These are phyloP conservation scores for Aspergillus nidulans DNA, from an alignment of 495 filamentous ascomycete genomes.

Conservation along the genomic window DNA sequence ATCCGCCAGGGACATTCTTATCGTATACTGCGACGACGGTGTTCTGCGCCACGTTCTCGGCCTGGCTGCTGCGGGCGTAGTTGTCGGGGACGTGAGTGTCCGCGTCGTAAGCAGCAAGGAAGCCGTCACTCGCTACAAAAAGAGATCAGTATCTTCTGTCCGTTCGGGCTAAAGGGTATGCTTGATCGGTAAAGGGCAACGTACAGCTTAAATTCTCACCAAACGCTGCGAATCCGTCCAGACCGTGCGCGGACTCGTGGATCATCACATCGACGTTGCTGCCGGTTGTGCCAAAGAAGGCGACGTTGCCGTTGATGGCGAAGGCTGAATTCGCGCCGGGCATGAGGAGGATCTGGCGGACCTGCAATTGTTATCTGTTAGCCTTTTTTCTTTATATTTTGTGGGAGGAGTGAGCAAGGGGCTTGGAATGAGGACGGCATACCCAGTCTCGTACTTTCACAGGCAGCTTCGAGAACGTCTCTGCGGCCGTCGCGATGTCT, in stretches of 20 bases:
- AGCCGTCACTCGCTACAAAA: neutral
- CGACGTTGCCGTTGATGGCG: constrained; percentile 6
- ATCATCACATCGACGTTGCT: constrained; percentile 4
- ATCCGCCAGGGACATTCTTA: neutral
- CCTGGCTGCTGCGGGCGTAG: constrained; percentile 7
- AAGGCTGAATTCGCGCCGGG: constrained; percentile 4
- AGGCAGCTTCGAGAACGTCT: neutral
- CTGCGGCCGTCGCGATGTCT: neutral
- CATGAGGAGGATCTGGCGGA: constrained; percentile 4
- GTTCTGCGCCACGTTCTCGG: constrained; percentile 8
- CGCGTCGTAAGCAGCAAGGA: constrained; percentile 1
- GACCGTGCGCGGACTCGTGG: constrained; percentile 1
- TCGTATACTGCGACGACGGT: constrained; percentile 6
- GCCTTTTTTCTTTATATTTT: neutral
- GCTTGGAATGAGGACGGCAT: neutral
- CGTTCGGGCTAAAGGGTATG: neutral
- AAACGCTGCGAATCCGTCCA: neutral
- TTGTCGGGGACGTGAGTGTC: constrained; percentile 8
- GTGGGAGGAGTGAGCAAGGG: neutral
- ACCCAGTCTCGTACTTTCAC: constrained; percentile 3
- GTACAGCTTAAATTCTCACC: neutral
- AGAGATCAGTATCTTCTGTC: neutral
- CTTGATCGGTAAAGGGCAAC: neutral
- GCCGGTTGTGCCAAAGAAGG: constrained; percentile 6
- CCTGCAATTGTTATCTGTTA: neutral